phyloP scores from a whole-genome alignment of 2,329 filamentous ascomycete genomes.

The Talaromyces rugulosus region DNA sequence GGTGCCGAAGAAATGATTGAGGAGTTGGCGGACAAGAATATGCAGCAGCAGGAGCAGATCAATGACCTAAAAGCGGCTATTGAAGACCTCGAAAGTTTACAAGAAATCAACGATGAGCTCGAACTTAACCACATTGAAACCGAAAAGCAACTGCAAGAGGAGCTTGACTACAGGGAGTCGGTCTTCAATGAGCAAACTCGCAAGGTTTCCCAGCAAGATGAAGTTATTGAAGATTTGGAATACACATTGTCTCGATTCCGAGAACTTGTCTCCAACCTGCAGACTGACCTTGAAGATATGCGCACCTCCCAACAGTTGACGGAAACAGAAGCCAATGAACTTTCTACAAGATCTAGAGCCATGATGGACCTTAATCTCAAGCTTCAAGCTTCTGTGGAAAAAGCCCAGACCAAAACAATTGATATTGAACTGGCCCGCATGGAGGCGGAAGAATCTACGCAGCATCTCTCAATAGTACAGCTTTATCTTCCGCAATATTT shows the following conservation, averaged over 20 bases:
- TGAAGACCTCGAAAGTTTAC: conserved; percentile 81
- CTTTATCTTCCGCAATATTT: conserved; percentile 84
- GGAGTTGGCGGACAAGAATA: conserved; percentile 81
- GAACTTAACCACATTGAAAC: conserved; percentile 90
- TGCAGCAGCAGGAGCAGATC: conserved; percentile 75
- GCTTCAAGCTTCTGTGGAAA: conserved; percentile 81
- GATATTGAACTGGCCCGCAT: conserved; percentile 82
- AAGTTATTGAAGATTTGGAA: conserved; percentile 78
- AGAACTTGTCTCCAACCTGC: conserved; percentile 79
- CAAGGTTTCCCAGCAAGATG: conserved; percentile 70
- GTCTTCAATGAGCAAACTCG: conserved; percentile 78
- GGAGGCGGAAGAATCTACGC: conserved; percentile 80
- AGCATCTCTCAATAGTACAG: conserved; percentile 85
- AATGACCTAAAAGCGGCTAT: conserved; percentile 77
- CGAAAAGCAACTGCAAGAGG: conserved; percentile 89
- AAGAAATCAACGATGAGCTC: conserved; percentile 91
- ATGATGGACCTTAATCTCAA: conserved; percentile 98
- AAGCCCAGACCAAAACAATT: conserved; percentile 91
- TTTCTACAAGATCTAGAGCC: conserved; percentile 80
- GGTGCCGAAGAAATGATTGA: conserved; percentile 93
- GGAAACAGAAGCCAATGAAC: conserved; percentile 85
- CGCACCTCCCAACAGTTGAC: conserved; percentile 87
- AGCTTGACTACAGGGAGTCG: conserved; percentile 82
- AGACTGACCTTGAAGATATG: conserved; percentile 86
- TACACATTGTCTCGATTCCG: conserved; percentile 86